phyloP scores from a whole-genome alignment of 2,329 filamentous ascomycete species.

The Chrysoporthe cubensis region DNA sequence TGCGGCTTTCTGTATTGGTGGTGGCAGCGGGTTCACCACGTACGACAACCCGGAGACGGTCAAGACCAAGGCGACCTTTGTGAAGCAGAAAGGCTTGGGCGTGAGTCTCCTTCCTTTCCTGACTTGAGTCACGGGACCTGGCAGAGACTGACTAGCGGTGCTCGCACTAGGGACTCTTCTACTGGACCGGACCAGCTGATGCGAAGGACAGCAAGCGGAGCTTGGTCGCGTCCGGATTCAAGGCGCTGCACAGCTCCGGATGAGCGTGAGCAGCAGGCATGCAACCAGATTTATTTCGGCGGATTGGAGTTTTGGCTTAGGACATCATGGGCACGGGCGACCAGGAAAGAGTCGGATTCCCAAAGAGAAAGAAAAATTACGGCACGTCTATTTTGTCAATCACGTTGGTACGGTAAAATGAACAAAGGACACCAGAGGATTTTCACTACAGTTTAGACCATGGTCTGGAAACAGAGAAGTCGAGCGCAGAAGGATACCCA shows the following conservation, averaged over 20 bases:
- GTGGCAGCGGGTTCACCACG: slow-evolving; percentile 73
- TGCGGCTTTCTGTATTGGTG: slow-evolving; percentile 73
- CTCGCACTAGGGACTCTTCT: slow-evolving; percentile 69
- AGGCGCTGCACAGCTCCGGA: slow-evolving; percentile 54
- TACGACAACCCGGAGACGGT: slow-evolving; percentile 82
- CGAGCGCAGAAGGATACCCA: slow-evolving; percentile 3
- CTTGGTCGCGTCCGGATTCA: slow-evolving; percentile 62
- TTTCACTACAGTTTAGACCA: not conserved
- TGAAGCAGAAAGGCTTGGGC: slow-evolving; percentile 70
- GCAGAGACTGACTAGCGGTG: slow-evolving; percentile 1
- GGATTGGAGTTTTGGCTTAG: not conserved
- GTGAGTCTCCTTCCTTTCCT: slow-evolving; percentile 44
- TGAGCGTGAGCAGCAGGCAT: slow-evolving; percentile 30
- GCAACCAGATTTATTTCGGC: not conserved
- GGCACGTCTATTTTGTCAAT: not conserved
- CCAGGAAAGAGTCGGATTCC: not conserved
- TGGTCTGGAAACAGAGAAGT: not conserved
- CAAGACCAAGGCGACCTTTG: slow-evolving; percentile 73
- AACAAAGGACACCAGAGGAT: not conserved
- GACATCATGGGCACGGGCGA: not conserved
- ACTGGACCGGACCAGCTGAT: slow-evolving; percentile 80
- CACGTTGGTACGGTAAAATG: not conserved
- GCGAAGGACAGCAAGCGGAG: slow-evolving; percentile 60
- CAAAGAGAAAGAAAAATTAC: not conserved
- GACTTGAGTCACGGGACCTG: too few relatives aligned